phyloP scores from a whole-genome alignment of 176 grass and related monocot species.

The Urochloa ruziziensis region DNA sequence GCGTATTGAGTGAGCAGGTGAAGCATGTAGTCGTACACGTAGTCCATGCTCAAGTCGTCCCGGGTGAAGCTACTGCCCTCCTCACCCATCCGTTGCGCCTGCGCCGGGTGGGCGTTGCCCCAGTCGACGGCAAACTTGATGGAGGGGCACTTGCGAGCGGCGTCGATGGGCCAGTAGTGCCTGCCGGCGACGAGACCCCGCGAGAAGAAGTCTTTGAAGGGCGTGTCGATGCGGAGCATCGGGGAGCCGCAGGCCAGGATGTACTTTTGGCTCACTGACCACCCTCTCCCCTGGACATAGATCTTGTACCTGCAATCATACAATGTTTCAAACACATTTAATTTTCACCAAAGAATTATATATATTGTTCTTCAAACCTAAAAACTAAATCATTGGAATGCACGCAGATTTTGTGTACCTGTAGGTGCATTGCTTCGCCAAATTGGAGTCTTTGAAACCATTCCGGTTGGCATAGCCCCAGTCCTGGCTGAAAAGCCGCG shows the following conservation, averaged over 20 bases:
- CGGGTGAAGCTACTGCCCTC: conserved; percentile 23
- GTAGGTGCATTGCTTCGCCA: conserved; percentile 50
- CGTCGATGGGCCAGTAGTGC: conserved; percentile 53
- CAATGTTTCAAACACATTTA: background rate
- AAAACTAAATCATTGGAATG: background rate
- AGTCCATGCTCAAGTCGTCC: conserved; percentile 46
- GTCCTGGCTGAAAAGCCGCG: conserved; percentile 34
- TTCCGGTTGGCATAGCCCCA: conserved; percentile 16
- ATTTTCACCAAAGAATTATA: no score
- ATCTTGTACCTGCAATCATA: conserved; percentile 50
- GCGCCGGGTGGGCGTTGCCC: conserved; percentile 44
- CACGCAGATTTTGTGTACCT: conserved; percentile 25
- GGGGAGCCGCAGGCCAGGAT: conserved; percentile 54
- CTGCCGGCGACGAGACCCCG: conserved; percentile 36
- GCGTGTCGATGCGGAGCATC: conserved; percentile 27
- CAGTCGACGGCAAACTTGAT: conserved; percentile 58
- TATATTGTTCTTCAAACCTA: no score
- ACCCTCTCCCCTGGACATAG: conserved; percentile 42
- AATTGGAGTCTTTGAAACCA: conserved; percentile 39
- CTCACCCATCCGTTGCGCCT: conserved; percentile 36
- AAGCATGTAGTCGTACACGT: conserved; percentile 64
- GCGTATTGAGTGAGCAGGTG: conserved; percentile 48
- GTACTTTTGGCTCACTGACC: conserved; percentile 68
- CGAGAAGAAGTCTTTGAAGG: conserved; percentile 47
- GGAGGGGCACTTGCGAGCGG: conserved; percentile 36